A percentile compares a stretch with the other conserved stretches of the same genome.
phyloP scores from a whole-genome alignment of 352 stramenopile species.

The Globisporangium radiosum region DNA sequence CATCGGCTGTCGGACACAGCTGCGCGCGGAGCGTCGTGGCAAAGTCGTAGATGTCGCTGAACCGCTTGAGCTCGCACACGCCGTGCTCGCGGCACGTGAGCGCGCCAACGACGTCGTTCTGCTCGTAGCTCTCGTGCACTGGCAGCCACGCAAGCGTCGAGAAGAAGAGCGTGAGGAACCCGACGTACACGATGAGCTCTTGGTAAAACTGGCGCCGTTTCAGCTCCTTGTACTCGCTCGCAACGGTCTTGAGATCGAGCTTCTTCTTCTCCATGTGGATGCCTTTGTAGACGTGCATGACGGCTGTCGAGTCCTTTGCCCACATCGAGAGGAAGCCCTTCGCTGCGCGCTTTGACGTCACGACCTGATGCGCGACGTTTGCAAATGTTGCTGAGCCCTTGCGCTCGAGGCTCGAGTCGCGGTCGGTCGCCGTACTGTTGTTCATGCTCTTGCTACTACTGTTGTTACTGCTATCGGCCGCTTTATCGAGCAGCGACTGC shows the following conservation, averaged over 20 bases:
- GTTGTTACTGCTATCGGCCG: slow-evolving; percentile 4
- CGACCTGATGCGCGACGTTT: slow-evolving; percentile 65
- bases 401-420: slow-evolving; percentile 14
- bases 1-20: slow-evolving; percentile 12
- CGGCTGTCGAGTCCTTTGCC: slow-evolving; percentile 34
- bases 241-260: slow-evolving; percentile 63
- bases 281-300: slow-evolving; percentile 65
- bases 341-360: slow-evolving; percentile 61
- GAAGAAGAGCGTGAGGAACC: slow-evolving; percentile 76
- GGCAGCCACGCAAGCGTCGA: slow-evolving; percentile 72
- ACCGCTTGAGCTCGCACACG: slow-evolving; percentile 74
- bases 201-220: slow-evolving; percentile 87
- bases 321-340: slow-evolving; percentile 76
- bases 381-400: slow-evolving; percentile 43
- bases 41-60: slow-evolving; percentile 77
- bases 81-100: slow-evolving; percentile 76
- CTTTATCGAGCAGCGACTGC: slow-evolving; percentile 18
- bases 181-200: slow-evolving; percentile 79
- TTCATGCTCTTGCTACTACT: slow-evolving; percentile 1
- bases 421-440: neutral
- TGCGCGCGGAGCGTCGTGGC: slow-evolving; percentile 25
- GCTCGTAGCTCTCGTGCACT: slow-evolving; percentile 76
- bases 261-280: slow-evolving; percentile 91
- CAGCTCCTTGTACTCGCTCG: slow-evolving; percentile 83
- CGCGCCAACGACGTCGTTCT: slow-evolving; percentile 76